phyloP scores from a whole-genome alignment of 768 basidiomycete species.

The Lentinula lateritia region DNA sequence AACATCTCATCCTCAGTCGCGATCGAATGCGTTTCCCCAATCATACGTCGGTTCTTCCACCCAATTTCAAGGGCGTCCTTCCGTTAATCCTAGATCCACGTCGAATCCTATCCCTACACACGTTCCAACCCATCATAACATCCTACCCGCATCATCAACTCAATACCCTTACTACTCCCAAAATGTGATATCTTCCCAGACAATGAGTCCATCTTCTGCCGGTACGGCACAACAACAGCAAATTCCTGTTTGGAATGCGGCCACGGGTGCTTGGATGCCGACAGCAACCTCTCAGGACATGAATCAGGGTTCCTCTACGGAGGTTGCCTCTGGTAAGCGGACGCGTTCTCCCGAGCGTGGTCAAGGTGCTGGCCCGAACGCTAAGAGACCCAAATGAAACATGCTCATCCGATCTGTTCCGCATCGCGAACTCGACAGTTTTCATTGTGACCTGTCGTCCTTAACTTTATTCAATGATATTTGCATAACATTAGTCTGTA shows the following conservation, averaged over 20 bases:
- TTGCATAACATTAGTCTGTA: background rate
- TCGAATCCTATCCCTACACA: background rate
- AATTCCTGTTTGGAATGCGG: conserved; percentile 1
- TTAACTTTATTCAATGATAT: background rate
- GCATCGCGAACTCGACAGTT: too few relatives aligned
- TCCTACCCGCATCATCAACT: background rate
- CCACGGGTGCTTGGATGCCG: conserved; percentile 3
- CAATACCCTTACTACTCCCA: background rate
- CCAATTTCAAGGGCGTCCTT: background rate
- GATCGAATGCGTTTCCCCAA: background rate
- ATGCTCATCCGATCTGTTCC: background rate
- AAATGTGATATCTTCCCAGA: background rate
- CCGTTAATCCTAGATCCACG: background rate
- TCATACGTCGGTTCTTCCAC: background rate
- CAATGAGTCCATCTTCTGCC: background rate
- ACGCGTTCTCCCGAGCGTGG: background rate
- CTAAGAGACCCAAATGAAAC: background rate
- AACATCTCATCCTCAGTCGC: background rate
- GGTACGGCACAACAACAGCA: background rate
- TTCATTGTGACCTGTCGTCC: too few relatives aligned
- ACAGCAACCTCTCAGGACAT: background rate
- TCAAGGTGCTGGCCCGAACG: background rate
- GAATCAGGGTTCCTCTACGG: background rate
- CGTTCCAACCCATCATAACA: background rate
- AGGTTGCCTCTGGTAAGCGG: background rate